Percentiles rank a stretch among this genome's conserved stretches.
phyloP scores from a whole-genome alignment of 306 rosid genomes.

The Vachellia pachyceras region DNA sequence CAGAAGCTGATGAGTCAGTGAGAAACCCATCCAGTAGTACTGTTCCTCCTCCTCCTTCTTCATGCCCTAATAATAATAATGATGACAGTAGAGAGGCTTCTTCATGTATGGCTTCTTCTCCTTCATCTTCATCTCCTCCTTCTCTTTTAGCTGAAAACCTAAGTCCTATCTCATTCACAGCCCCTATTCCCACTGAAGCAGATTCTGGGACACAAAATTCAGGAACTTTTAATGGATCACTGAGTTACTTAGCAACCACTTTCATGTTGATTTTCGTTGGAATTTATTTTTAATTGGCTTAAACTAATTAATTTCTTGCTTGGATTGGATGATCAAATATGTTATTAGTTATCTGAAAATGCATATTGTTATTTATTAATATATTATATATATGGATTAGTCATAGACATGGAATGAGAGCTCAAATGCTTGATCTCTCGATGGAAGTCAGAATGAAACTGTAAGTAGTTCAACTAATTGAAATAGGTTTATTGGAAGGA shows the following conservation, averaged over 20 bases:
- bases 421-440: background rate
- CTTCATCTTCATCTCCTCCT: conserved; percentile 36
- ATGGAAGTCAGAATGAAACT: background rate
- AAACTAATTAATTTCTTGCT: background rate
- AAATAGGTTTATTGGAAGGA: background rate
- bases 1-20: conserved; percentile 7
- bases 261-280: conserved; percentile 5
- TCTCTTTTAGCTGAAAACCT: background rate
- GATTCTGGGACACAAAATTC: conserved; percentile 39
- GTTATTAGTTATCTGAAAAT: background rate
- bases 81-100: conserved; percentile 20
- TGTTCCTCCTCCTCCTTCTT: conserved; percentile 28
- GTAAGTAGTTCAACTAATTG: background rate
- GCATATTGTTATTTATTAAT: background rate
- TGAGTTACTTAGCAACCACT: background rate
- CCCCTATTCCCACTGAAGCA: conserved; percentile 32
- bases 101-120: conserved; percentile 31
- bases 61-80: background rate
- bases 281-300: conserved; percentile 23
- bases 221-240: conserved; percentile 27
- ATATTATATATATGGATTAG: too few relatives aligned
- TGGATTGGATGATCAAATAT: background rate
- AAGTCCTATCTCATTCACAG: conserved; percentile 15
- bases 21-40: conserved; percentile 10
- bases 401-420: background rate